phyloP scores from a whole-genome alignment of 306 rosid genomes.

The Cicer bijugum region DNA sequence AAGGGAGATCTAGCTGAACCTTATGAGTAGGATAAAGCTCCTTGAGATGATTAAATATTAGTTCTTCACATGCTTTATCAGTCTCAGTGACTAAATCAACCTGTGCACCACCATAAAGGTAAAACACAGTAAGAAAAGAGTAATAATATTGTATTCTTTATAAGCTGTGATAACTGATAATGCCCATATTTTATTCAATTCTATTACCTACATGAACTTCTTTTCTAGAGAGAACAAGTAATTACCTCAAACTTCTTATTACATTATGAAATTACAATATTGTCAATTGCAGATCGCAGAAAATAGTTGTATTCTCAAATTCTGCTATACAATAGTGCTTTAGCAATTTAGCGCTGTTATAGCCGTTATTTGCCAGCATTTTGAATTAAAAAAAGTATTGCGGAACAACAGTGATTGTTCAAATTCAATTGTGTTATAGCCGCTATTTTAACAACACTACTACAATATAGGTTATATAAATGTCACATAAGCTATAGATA shows the following conservation, averaged over 20 bases:
- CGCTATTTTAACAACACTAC: too few species aligned
- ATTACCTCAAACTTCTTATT: background rate
- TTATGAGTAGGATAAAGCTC: constrained; percentile 80
- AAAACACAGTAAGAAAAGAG: constrained; percentile 20
- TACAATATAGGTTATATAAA: too few species aligned
- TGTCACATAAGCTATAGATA: background rate
- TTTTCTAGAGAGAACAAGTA: constrained; percentile 11
- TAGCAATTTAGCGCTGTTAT: too few species aligned
- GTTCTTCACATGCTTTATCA: constrained; percentile 95
- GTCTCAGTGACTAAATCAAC: constrained; percentile 99
- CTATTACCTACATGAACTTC: background rate
- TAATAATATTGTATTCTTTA: background rate
- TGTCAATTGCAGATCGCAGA: too few species aligned
- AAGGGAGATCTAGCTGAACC: constrained; percentile 52
- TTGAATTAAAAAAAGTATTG: too few species aligned
- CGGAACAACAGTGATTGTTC: too few species aligned
- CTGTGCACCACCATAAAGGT: constrained; percentile 54
- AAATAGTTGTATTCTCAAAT: too few species aligned
- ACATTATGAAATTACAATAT: background rate
- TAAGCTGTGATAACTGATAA: constrained; percentile 11
- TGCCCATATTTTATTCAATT: constrained; percentile 6
- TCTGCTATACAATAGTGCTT: too few species aligned
- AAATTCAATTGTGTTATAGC: too few species aligned
- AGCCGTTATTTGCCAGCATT: too few species aligned
- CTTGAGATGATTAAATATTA: constrained; percentile 83